Conservation (phyloP, 208 protist genomes). For the Trypanosoma melophagium region DNA sequence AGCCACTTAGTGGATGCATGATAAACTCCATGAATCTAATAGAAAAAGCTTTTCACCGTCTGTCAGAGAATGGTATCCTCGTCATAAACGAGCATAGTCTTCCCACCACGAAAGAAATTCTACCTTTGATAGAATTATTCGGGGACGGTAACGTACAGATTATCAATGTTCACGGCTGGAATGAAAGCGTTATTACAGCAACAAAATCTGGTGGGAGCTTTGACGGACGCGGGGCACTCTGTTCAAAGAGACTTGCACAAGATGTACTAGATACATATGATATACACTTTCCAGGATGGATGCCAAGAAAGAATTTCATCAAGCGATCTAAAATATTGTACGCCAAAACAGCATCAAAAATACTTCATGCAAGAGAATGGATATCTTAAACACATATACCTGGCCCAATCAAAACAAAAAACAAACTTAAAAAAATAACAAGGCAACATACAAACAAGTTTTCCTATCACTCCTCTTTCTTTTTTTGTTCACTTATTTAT, state of each 20-base stretch:
- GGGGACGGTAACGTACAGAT: constrained; percentile 60
- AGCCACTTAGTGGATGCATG: constrained; percentile 61
- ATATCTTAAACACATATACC: constrained; percentile 15
- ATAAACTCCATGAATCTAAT: constrained; percentile 37
- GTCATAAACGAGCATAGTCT: constrained; percentile 78
- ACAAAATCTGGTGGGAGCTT: constrained; percentile 30
- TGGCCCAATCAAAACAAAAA: constrained; percentile 7
- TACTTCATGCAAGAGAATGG: constrained; percentile 15
- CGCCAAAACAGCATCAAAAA: not conserved
- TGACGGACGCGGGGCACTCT: not conserved
- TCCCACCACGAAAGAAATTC: constrained; percentile 35
- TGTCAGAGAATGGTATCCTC: constrained; percentile 53
- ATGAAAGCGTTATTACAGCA: constrained; percentile 67
- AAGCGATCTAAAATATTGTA: not conserved
- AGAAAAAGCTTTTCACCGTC: constrained; percentile 35
- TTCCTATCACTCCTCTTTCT: not conserved
- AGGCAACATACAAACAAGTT: not conserved
- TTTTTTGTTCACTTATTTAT: too few relatives aligned
- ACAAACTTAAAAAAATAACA: not conserved
- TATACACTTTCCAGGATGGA: constrained; percentile 12
- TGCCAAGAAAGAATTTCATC: constrained; percentile 16
- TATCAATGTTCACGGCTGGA: constrained; percentile 78
- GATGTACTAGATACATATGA: constrained; percentile 12
- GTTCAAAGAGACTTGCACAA: constrained; percentile 16
- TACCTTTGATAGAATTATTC: constrained; percentile 41